These are phyloP conservation scores for Calonectria leucothoes DNA, from an alignment of 2,329 filamentous ascomycete genomes.

Conservation along the genomic window DNA sequence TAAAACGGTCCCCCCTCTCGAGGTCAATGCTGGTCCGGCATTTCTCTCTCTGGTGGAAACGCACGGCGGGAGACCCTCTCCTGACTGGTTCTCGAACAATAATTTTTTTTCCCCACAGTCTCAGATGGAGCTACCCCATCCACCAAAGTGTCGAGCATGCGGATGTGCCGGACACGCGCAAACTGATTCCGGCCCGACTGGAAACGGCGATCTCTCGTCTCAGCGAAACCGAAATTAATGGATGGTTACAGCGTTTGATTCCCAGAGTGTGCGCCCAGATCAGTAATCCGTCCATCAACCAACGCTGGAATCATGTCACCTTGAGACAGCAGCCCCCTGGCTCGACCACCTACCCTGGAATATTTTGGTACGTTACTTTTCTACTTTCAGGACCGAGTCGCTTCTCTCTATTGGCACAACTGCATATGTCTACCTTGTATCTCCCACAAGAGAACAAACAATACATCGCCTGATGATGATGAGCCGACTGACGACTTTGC, in stretches of 20 bases:
- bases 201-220: not conserved
- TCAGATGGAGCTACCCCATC: not conserved
- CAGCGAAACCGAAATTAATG: not conserved
- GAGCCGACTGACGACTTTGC: slow-evolving; percentile 8
- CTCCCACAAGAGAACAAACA: not conserved
- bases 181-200: not conserved
- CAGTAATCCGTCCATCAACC: not conserved
- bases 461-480: not conserved
- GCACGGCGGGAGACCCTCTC: not conserved
- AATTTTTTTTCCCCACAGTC: not conserved
- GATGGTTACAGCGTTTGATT: slow-evolving; percentile 4
- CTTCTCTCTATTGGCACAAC: not conserved
- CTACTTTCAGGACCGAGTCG: not conserved
- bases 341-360: not conserved
- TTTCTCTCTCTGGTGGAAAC: not conserved
- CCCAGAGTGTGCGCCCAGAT: not conserved
- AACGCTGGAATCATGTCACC: not conserved
- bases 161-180: not conserved
- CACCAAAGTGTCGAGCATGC: not conserved
- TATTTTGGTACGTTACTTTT: slow-evolving; percentile 1
- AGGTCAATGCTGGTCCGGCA: not conserved
- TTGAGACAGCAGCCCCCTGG: slow-evolving; percentile 2
- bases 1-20: not conserved
- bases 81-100: not conserved
- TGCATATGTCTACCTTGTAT: slow-evolving; percentile 8